phyloP scores from a whole-genome alignment of 352 stramenopile genomes.

The Blastocystis sp. region DNA sequence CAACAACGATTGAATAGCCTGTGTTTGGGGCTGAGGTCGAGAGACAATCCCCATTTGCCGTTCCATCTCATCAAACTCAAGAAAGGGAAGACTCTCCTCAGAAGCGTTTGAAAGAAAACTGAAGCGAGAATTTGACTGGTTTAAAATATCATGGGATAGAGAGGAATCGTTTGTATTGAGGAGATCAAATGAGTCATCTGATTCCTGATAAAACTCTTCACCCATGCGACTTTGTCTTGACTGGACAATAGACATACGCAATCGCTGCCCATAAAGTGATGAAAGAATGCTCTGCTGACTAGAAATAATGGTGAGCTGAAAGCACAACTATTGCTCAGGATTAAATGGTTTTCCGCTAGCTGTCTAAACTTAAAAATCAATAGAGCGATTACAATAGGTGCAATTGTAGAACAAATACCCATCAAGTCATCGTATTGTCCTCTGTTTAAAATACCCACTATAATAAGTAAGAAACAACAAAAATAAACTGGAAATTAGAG shows the following conservation, averaged over 20 bases:
- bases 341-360: neutral
- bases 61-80: neutral
- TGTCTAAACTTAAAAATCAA: neutral
- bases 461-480: neutral
- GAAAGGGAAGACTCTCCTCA: neutral
- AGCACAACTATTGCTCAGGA: neutral
- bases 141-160: neutral
- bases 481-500: neutral
- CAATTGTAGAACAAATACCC: neutral
- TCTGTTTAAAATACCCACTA: neutral
- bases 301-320: neutral
- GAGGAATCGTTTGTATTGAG: neutral
- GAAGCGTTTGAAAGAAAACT: neutral
- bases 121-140: neutral
- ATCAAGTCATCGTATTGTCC: neutral
- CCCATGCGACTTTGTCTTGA: neutral
- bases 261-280: neutral
- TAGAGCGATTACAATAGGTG: neutral
- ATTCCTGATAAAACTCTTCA: neutral
- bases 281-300: neutral
- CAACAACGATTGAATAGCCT: too few species aligned
- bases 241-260: neutral
- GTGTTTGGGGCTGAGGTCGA: too few species aligned
- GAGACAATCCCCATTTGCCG: neutral
- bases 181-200: neutral